Base-by-base conservation (phyloP, 2,329 filamentous ascomycete genomes). In the Neonectria neomacrospora region DNA sequence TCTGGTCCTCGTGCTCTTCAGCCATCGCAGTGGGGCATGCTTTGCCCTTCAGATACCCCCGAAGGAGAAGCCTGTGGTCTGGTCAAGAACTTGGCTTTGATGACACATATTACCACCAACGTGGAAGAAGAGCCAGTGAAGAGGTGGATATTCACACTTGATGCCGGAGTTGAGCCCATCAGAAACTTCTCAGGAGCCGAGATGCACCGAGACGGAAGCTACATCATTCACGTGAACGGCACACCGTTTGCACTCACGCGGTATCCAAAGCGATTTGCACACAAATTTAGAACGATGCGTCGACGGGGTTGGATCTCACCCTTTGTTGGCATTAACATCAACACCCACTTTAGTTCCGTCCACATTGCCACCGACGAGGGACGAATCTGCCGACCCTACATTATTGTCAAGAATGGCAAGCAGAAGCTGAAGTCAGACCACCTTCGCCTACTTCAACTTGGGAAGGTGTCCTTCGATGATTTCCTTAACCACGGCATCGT, bases 41-140 rank as follows among this genome's bases (percentile, higher is more conserved):
- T 99, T 58, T 99, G 96, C 76, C 92, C 94, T 0, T 96, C 96
- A 11, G 96, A 99, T 83, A 99, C 96, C 0, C 96, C 96, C 7
- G 96, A 99, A 90, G 96, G 96, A 80, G 96, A 99, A 82, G 94
- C 96, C 11, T 99, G 96, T 81, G 96, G 96, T 85, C 81, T 99
- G 61, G 94, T 99, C 71, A 99, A 99, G 84, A 99, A 99, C 75
- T 80, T 99, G 82, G 96, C 96, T 9, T 84, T 99, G 61, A 99
- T 99, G 96, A 99, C 96, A 54, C 96, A 99, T 75, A 98, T 99
- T 71, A 99, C 96, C 1, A 99, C 96, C 2, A 93, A 97, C 67
- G 93, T 97, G 60, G 94, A 97, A 60, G 96, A 98, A 76, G 93
- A 89, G 18, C 94, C 96, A 1, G 92, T 99, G 16, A 91, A 90